Conservation (phyloP, 345 rosid genomes). For the Hypericum perforatum region DNA sequence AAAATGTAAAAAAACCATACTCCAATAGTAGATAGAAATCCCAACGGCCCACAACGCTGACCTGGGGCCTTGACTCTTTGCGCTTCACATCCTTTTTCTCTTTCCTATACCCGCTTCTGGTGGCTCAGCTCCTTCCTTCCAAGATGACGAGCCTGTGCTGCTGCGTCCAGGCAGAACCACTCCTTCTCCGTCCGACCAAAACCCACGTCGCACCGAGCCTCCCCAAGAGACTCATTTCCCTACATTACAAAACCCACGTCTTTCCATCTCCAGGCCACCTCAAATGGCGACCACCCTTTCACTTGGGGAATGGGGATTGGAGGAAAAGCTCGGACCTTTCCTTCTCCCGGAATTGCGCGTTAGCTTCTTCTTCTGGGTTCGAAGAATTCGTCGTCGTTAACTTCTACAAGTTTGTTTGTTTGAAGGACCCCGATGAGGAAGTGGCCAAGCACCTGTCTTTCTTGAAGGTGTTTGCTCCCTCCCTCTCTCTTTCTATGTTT, state of each 20-base stretch:
- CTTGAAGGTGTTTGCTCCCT: conserved; percentile 36
- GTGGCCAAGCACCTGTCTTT: conserved; percentile 56
- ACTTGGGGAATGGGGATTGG: background rate
- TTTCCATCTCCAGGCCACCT: too few species aligned
- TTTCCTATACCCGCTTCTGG: background rate
- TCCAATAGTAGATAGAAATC: too few species aligned
- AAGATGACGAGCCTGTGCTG: background rate
- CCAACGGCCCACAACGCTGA: too few species aligned
- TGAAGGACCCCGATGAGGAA: conserved; percentile 50
- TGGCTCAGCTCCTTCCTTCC: background rate
- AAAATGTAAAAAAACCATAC: too few species aligned
- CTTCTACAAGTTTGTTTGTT: conserved; percentile 61
- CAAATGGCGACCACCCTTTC: too few species aligned
- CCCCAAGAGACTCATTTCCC: too few species aligned
- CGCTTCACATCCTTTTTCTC: background rate
- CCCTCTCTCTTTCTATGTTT: background rate
- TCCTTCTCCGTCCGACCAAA: background rate
- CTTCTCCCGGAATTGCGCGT: background rate
- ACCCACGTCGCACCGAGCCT: too few species aligned
- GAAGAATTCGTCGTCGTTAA: conserved; percentile 51
- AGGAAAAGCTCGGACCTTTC: background rate
- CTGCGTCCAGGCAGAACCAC: background rate
- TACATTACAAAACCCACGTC: too few species aligned
- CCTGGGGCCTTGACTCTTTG: background rate
- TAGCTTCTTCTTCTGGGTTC: background rate